Evolutionary conservation across 2,329 filamentous ascomycete species (phyloP).

Genomic region (Teratosphaeria pseudoeucalypti): DNA sequence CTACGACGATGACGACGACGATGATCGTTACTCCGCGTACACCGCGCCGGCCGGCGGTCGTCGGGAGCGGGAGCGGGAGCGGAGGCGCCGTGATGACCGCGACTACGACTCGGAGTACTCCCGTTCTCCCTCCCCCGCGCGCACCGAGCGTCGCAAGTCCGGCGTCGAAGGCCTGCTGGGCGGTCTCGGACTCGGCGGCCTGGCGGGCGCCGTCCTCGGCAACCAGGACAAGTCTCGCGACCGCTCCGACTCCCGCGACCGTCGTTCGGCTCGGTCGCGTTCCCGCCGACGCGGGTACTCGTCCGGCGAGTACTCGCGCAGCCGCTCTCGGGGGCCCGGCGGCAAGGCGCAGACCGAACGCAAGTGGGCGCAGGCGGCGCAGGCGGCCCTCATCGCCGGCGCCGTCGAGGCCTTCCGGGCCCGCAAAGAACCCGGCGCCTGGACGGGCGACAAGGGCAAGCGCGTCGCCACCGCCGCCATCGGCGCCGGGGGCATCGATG

Average conservation of each 20-base stretch:
- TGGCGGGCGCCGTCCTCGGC: conserved; percentile 40
- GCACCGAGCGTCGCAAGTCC: conserved; percentile 42
- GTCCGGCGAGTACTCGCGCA: conserved; percentile 32
- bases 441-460: conserved; percentile 86
- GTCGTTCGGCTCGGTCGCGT: conserved; percentile 27
- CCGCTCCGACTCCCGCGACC: conserved; percentile 50
- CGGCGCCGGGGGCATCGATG: conserved; percentile 78
- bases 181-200: conserved; percentile 47
- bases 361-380: conserved; percentile 64
- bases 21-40: conserved; percentile 44
- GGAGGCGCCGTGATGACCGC: conserved; percentile 38
- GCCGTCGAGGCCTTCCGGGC: conserved; percentile 87
- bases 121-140: conserved; percentile 27
- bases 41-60: conserved; percentile 30
- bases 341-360: conserved; percentile 52
- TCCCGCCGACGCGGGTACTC: conserved; percentile 41
- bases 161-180: conserved; percentile 53
- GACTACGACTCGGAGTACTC: conserved; percentile 37
- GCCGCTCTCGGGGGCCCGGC: conserved; percentile 36
- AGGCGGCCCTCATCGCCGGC: conserved; percentile 80
- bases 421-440: conserved; percentile 77
- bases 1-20: conserved; percentile 38
- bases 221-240: conserved; percentile 53
- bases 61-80: conserved; percentile 20
- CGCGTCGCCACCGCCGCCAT: conserved; percentile 79